Conservation (phyloP, 306 rosid species). For the Corylus heterophylla region DNA sequence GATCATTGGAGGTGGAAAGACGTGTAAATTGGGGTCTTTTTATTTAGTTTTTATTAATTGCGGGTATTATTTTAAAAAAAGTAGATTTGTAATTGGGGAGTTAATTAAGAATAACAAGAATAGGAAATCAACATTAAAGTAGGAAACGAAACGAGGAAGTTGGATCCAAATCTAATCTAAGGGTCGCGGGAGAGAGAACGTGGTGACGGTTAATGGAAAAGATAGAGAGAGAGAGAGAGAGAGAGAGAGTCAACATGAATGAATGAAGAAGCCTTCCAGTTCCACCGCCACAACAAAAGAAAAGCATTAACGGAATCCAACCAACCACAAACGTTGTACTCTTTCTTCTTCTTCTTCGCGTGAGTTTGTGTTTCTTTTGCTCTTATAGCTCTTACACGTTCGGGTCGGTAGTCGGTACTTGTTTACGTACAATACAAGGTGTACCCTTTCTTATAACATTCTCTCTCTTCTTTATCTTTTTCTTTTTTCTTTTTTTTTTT, state of each 20-base stretch:
- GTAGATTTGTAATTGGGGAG: not conserved
- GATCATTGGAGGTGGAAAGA: constrained; percentile 14
- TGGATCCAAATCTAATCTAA: not conserved
- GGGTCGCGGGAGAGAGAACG: not conserved
- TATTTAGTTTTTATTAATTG: not conserved
- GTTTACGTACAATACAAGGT: too few relatives aligned
- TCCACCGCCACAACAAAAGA: constrained; percentile 4
- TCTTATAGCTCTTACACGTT: too few relatives aligned
- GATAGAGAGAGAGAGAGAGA: not conserved
- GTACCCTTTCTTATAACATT: too few relatives aligned
- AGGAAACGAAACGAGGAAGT: not conserved
- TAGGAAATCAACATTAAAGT: not conserved
- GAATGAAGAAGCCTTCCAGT: too few relatives aligned
- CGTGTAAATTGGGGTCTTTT: not conserved
- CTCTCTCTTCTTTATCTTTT: too few relatives aligned
- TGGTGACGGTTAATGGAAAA: too few relatives aligned
- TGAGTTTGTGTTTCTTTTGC: too few relatives aligned
- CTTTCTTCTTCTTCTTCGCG: too few relatives aligned
- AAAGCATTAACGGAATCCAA: constrained; percentile 44
- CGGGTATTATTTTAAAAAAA: not conserved
- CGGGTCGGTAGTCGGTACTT: too few relatives aligned
- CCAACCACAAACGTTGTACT: not conserved
- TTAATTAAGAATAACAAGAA: not conserved
- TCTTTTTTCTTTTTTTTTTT: too few relatives aligned
- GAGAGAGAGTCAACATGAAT: constrained; percentile 28